phyloP scores from a whole-genome alignment of 352 stramenopile species.

The Ophiocytium majus region DNA sequence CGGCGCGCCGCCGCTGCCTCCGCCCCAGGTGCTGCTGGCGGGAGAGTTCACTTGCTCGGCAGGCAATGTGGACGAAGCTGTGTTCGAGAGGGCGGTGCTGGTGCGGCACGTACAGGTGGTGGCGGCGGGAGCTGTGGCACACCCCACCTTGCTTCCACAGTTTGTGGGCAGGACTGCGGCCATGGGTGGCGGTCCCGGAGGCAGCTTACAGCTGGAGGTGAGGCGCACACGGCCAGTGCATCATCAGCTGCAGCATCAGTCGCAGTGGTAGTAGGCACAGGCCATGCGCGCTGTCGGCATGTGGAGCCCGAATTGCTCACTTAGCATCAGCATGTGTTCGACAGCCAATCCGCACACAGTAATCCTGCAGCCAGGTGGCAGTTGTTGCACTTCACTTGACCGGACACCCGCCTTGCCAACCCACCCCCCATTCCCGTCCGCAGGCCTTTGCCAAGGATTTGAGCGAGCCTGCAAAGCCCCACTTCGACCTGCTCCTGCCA shows the following conservation, averaged over 20 bases:
- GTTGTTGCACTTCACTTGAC: neutral
- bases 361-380: neutral
- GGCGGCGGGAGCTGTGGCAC: neutral
- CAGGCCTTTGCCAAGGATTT: conserved; percentile 25
- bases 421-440: neutral
- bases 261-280: too few relatives aligned
- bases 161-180: neutral
- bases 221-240: neutral
- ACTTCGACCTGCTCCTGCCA: conserved; percentile 13
- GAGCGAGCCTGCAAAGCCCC: neutral
- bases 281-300: neutral
- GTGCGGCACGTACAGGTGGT: conserved; percentile 9
- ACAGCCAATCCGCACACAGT: neutral
- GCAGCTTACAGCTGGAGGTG: conserved; percentile 24
- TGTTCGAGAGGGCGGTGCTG: neutral
- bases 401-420: neutral
- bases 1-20: neutral
- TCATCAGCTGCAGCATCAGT: neutral
- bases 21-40: conserved; percentile 15
- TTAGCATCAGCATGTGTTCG: neutral
- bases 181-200: too few relatives aligned
- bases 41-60: neutral
- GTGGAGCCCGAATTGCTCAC: neutral
- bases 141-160: neutral
- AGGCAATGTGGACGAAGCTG: neutral